Percentiles rank a stretch among this genome's conserved stretches.
These are phyloP conservation scores for Rhododendron henanense DNA, from an alignment of 148 eudicot species.

Conservation along the genomic window DNA sequence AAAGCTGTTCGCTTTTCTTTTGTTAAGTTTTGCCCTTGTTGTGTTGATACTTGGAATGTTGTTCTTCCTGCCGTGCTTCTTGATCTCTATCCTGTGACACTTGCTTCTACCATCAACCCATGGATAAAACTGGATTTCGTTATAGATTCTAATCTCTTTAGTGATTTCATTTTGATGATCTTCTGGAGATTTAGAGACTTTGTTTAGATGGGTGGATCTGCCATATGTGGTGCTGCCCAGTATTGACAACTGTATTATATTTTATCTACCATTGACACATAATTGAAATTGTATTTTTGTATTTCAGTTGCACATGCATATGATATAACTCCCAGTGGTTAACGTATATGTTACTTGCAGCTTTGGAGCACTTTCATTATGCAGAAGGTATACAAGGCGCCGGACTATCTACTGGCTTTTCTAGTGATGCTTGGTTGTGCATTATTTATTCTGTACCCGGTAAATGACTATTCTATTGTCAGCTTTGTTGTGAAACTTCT, in stretches of 20 bases:
- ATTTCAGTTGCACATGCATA: not conserved
- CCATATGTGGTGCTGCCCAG: not conserved
- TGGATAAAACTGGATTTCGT: not conserved
- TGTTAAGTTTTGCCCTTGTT: not conserved
- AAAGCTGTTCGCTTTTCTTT: not conserved
- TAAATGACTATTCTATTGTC: constrained; percentile 22
- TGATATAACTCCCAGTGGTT: not conserved
- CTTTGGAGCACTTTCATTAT: constrained; percentile 89
- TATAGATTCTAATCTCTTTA: not conserved
- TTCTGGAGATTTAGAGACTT: not conserved
- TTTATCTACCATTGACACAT: not conserved
- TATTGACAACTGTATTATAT: not conserved
- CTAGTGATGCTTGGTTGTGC: constrained; percentile 89
- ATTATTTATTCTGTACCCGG: constrained; percentile 80
- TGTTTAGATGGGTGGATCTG: not conserved
- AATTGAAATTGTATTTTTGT: not conserved
- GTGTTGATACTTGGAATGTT: not conserved
- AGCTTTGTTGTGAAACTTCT: not conserved
- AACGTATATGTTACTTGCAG: constrained; percentile 31
- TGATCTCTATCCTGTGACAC: not conserved
- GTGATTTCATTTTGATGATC: not conserved
- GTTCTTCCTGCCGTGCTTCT: not conserved
- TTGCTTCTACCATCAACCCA: not conserved
- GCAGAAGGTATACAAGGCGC: constrained; percentile 88
- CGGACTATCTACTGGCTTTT: constrained; percentile 75